Percentiles rank a stretch among this genome's conserved stretches.
These are phyloP conservation scores for Leucosporidium yakuticum DNA, from an alignment of 768 basidiomycete genomes.

Conservation along the genomic window DNA sequence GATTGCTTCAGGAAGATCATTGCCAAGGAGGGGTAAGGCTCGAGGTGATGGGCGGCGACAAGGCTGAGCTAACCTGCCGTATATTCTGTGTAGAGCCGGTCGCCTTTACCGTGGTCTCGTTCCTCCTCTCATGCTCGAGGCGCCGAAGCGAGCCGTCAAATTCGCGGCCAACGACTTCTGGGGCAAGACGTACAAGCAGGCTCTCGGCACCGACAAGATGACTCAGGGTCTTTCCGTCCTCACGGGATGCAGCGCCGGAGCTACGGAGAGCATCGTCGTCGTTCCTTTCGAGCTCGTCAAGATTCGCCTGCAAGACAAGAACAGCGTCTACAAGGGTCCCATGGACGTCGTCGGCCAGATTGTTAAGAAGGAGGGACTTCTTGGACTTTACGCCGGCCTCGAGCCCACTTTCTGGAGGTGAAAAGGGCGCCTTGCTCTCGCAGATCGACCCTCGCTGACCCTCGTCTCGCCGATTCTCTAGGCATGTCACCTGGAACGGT, in stretches of 20 bases:
- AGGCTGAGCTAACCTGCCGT: not conserved
- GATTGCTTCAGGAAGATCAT: slow-evolving; percentile 78
- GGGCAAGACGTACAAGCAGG: slow-evolving; percentile 67
- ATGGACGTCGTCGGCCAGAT: slow-evolving; percentile 81
- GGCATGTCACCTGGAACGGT: slow-evolving; percentile 51
- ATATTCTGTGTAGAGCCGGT: slow-evolving; percentile 52
- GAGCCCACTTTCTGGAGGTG: slow-evolving; percentile 97
- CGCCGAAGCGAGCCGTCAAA: slow-evolving; percentile 97
- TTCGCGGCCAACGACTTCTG: slow-evolving; percentile 72
- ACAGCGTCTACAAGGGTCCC: slow-evolving; percentile 81
- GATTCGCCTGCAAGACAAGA: slow-evolving; percentile 82
- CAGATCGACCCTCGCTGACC: slow-evolving; percentile 79
- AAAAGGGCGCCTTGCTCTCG: slow-evolving; percentile 25
- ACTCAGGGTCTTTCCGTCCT: slow-evolving; percentile 76
- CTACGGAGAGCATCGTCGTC: slow-evolving; percentile 73
- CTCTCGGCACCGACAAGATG: slow-evolving; percentile 73
- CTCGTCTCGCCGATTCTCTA: not conserved
- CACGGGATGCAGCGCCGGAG: slow-evolving; percentile 90
- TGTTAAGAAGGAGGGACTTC: slow-evolving; percentile 65
- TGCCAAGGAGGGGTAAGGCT: slow-evolving; percentile 72
- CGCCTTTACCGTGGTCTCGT: slow-evolving; percentile 90
- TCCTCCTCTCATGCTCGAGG: slow-evolving; percentile 91
- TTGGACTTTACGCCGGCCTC: slow-evolving; percentile 90
- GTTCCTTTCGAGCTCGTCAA: slow-evolving; percentile 79
- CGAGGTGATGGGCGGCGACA: not conserved